A percentile compares a stretch with the other conserved stretches of the same genome.
Evolutionary conservation across 2,329 filamentous ascomycete genomes (phyloP).

Genomic region (Phialocephala sp.): DNA sequence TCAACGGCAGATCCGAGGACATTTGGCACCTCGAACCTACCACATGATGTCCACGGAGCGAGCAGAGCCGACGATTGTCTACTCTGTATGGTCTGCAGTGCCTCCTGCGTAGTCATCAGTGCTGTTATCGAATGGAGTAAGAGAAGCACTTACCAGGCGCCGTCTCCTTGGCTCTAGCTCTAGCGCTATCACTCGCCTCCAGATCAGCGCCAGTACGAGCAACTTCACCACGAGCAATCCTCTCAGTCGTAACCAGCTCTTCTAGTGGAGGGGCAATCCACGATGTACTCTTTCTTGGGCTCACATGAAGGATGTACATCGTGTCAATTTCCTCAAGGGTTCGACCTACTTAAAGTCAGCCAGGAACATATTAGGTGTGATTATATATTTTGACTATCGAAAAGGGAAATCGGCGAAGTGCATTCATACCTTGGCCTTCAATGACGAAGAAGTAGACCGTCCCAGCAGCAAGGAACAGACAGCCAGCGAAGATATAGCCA

Average conservation of each 20-base stretch:
- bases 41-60: neutral
- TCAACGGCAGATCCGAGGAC: neutral
- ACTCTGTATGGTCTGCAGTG: slow-evolving; percentile 11
- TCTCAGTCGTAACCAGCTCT: slow-evolving; percentile 29
- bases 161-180: slow-evolving; percentile 25
- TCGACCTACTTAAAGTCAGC: slow-evolving; percentile 12
- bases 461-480: slow-evolving; percentile 64
- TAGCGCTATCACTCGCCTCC: slow-evolving; percentile 24
- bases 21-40: neutral
- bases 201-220: slow-evolving; percentile 24
- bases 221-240: slow-evolving; percentile 23
- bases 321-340: slow-evolving; percentile 36
- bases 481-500: slow-evolving; percentile 76
- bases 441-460: slow-evolving; percentile 80
- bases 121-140: neutral
- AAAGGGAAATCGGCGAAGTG: neutral
- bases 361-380: neutral
- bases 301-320: slow-evolving; percentile 35
- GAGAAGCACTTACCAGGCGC: slow-evolving; percentile 14
- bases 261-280: slow-evolving; percentile 30
- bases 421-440: slow-evolving; percentile 49
- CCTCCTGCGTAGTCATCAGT: neutral
- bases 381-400: neutral
- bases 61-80: neutral
- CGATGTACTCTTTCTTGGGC: slow-evolving; percentile 27